Evolutionary conservation across 192 early-diverging fungal genomes (phyloP).

Genomic region (Backusella morwellensis): DNA sequence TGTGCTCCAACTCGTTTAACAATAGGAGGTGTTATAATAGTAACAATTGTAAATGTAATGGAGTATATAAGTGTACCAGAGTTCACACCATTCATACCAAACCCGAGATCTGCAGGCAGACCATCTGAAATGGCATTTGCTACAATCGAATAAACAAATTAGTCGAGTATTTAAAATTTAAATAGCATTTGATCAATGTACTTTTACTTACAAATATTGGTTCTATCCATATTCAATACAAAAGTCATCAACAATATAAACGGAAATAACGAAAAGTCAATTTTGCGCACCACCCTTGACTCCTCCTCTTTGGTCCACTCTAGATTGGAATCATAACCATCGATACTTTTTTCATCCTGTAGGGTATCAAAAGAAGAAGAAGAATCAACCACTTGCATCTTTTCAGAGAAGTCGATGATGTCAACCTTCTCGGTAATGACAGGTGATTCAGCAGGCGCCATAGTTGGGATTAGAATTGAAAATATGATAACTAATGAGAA

Average conservation of each 20-base stretch:
- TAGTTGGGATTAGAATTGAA: not conserved
- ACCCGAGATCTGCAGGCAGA: constrained; percentile 38
- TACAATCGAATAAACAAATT: not conserved
- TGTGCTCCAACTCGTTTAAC: constrained; percentile 47
- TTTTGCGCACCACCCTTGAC: constrained; percentile 30
- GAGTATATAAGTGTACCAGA: constrained; percentile 43
- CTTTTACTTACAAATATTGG: constrained; percentile 26
- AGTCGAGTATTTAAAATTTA: not conserved
- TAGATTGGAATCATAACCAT: constrained; percentile 22
- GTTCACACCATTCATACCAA: constrained; percentile 42
- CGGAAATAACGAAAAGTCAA: constrained; percentile 45
- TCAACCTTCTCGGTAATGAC: not conserved
- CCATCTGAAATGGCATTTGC: constrained; percentile 48
- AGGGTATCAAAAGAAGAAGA: not conserved
- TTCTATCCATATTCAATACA: constrained; percentile 28
- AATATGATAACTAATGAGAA: not conserved
- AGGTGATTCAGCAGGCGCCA: not conserved
- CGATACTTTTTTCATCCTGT: not conserved
- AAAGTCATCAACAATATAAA: constrained; percentile 49
- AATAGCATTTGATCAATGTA: not conserved
- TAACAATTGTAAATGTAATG: constrained; percentile 35
- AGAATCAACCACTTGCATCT: not conserved
- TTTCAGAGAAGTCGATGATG: not conserved
- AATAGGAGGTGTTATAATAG: constrained; percentile 50
- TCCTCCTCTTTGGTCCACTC: constrained; percentile 54